Evolutionary conservation across 495 filamentous ascomycete genomes (phyloP), one percentile per base, ranked within the genome.

Genomic region (Trichocladium antarcticum): DNA sequence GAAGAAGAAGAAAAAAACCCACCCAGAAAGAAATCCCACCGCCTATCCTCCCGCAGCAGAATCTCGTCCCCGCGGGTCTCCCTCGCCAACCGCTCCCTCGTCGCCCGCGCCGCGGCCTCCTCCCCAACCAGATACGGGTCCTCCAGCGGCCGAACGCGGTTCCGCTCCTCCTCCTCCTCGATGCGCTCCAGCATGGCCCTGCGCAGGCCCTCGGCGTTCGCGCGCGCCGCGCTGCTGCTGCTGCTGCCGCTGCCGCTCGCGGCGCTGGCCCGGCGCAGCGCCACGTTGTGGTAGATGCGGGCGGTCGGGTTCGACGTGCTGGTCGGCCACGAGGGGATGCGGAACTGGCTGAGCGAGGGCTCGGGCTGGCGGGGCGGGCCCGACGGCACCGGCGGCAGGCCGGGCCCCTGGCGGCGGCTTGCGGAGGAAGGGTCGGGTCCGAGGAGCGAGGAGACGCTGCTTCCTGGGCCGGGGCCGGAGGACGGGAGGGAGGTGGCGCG

Each of bases 111-210:
- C 16, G 74, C 74, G 10, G 69, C 74, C 50, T 67, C 64, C 60
- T 78, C 74, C 28, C 74, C 74, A 0, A 75, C 74, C 6, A 76
- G 63, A 17, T 72, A 64, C 6, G 73, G 74, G 51, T 76, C 74
- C 56, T 77, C 74, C 19, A 73, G 65, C 20, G 70, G 71, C n/a
- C 70, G 57, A 11, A 68, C 41, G 16, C 55, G 50, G 35, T 54
- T 55, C 17, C 60, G 54, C 57, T 59, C 56, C 51, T 68, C 61
- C 51, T 68, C 61, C 38, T 68, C 61, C 29, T 63, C 63, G 45
- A 66, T 60, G n/a, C 59, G 57, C 34, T 64, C 63, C 9, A 63
- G 50, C 34, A 63, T 35, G 3, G 37, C 41, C 15, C 59, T 58
- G 7, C 58, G 47, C 37, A 62, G 53, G 22, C 43, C 54, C 19